Base-by-base conservation (phyloP, 1,284 basidiomycete genomes). In the Ganoderma sinense region DNA sequence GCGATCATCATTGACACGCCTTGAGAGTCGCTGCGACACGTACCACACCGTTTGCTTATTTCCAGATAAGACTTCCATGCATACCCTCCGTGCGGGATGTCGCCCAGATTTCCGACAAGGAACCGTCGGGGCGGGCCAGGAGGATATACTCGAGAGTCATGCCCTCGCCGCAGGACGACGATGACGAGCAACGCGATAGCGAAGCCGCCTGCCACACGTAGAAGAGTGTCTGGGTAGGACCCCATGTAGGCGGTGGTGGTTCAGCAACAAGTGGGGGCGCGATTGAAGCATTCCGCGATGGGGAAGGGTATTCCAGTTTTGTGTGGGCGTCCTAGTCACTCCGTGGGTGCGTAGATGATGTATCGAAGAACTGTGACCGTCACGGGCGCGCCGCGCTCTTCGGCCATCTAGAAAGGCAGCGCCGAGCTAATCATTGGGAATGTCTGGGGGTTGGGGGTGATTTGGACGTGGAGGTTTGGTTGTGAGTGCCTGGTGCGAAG, bases 41-140 rank as follows among this genome's bases (percentile, higher is more conserved):
- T 36, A 69, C 68, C 64, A 41, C 66, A 70, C 26, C 55, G 43
- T 40, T 61, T 62, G 2, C 18, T 29, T 16, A 70, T 7, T 6
- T 26, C 63, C 2, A 6, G 43, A 23, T 65, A 67, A 11, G 31
- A 14, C 18, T 62, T 20, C 66, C 65, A 69, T 45, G 64, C 69
- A 40, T 70, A 18, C 0, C 69, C 66, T 10, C 66, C 64, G 0
- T 8, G 29, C 2, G 71, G 71, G 2, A 72, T 59, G 16, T 72
- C 69, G 16, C 33, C 41, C 23, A 72, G 20, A 23, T 72, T 72
- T 13, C 69, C 71, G 14, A 70, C 33, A 23, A 72, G 41, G 10
- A 62, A 5, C 26, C 43, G 40, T 5, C 55, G 66, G 4, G 20
- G 20, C 14, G 71, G 71, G 1, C 69, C 69, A 16, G 53, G 53